Evolutionary conservation across 1,284 basidiomycete species (phyloP).

Genomic region (Puccinia triticina): DNA sequence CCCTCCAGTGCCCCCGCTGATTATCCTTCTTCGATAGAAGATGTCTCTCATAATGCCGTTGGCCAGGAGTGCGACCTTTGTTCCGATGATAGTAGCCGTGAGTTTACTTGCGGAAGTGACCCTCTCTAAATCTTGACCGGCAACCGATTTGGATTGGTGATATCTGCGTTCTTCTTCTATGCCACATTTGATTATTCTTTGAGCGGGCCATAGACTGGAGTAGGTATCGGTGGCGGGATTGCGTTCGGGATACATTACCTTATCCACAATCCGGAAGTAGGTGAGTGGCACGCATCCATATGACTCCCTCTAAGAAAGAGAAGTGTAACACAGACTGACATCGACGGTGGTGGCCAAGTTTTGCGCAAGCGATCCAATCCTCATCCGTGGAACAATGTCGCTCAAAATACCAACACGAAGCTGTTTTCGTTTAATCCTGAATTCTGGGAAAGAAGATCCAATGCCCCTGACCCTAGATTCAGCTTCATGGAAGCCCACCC

Average conservation of each 20-base stretch:
- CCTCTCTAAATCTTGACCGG: constrained; percentile 37
- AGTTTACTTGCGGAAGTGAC: constrained; percentile 9
- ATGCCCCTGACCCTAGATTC: constrained; percentile 55
- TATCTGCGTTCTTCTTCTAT: background rate
- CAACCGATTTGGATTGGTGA: background rate
- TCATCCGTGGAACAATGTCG: constrained; percentile 57
- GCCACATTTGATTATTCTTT: constrained; percentile 36
- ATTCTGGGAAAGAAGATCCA: constrained; percentile 56
- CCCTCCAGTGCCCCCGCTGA: background rate
- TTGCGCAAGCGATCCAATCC: constrained; percentile 54
- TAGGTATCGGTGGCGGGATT: constrained; percentile 56
- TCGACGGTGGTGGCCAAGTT: constrained; percentile 6
- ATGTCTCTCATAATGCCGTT: constrained; percentile 50
- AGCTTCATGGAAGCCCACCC: constrained; percentile 53
- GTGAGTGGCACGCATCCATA: background rate
- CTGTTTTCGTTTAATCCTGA: constrained; percentile 56
- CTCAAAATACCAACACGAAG: constrained; percentile 57
- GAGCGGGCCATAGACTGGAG: constrained; percentile 52
- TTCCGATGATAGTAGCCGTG: constrained; percentile 55
- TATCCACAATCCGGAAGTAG: constrained; percentile 53
- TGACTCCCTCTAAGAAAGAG: background rate
- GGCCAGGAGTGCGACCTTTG: constrained; percentile 55
- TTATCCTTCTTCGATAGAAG: background rate
- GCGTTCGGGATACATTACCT: constrained; percentile 57
- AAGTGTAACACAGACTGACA: constrained; percentile 4